phyloP scores from a whole-genome alignment of 495 filamentous ascomycete genomes.

The Hypoxylon trugodes region DNA sequence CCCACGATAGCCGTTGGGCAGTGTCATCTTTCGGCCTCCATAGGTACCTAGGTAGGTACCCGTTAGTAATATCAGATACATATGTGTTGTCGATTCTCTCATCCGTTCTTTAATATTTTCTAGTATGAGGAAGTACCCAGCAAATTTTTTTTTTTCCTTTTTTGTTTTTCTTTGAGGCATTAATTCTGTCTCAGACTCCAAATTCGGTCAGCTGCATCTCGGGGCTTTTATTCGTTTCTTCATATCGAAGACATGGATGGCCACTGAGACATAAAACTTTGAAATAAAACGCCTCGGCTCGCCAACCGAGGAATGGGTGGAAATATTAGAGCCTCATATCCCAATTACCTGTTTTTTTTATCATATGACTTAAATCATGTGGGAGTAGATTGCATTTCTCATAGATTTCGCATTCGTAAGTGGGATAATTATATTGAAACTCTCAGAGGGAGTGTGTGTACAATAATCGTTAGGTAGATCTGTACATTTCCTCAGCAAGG shows the following conservation, averaged over 20 bases:
- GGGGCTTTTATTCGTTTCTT: background rate
- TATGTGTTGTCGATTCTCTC: background rate
- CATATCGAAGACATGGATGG: background rate
- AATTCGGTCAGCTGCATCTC: background rate
- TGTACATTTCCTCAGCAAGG: background rate
- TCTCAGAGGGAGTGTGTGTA: background rate
- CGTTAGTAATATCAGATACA: background rate
- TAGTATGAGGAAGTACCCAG: too few species aligned
- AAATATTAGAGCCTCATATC: background rate
- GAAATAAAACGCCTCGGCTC: conserved; percentile 26
- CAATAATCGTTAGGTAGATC: conserved; percentile 13
- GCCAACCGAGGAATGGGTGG: conserved; percentile 5
- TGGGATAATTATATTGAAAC: background rate
- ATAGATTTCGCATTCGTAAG: background rate
- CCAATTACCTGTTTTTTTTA: background rate
- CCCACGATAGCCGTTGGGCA: background rate
- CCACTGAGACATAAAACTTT: conserved; percentile 5
- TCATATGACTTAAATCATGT: background rate
- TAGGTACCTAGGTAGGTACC: too few species aligned
- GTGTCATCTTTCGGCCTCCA: background rate
- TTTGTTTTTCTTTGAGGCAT: too few species aligned
- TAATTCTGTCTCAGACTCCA: background rate
- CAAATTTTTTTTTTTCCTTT: too few species aligned
- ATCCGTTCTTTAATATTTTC: too few species aligned
- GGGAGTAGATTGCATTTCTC: background rate